These are phyloP conservation scores for Exutisphaerella laricina DNA, from an alignment of 2,329 filamentous ascomycete species.

Conservation along the genomic window DNA sequence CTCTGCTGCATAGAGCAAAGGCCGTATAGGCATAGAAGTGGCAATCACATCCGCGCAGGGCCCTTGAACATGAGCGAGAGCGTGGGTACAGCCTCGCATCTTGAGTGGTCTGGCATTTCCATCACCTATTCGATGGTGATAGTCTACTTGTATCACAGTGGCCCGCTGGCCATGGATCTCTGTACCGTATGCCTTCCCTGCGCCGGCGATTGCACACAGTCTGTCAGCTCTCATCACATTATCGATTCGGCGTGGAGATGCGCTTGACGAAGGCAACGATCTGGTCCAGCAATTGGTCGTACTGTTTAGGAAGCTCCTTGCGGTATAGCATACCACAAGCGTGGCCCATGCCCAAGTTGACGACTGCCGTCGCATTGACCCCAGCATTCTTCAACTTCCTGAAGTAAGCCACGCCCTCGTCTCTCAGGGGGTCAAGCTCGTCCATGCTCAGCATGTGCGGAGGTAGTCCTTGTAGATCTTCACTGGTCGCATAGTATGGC, in stretches of 20 bases:
- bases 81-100: too few species aligned
- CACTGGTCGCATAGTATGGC: too few species aligned
- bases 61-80: too few species aligned
- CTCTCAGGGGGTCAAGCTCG: slow-evolving; percentile 28
- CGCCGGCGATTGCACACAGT: neutral
- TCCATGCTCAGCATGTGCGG: slow-evolving; percentile 24
- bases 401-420: slow-evolving; percentile 26
- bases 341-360: slow-evolving; percentile 24
- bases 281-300: slow-evolving; percentile 17
- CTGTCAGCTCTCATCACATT: neutral
- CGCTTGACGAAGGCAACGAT: slow-evolving; percentile 17
- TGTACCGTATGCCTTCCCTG: neutral
- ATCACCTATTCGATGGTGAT: too few species aligned
- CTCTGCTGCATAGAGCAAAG: too few species aligned
- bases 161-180: neutral
- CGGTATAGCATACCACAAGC: slow-evolving; percentile 16
- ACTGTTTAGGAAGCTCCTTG: slow-evolving; percentile 7
- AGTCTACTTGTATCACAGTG: too few species aligned
- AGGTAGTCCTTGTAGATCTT: slow-evolving; percentile 12
- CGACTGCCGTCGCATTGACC: slow-evolving; percentile 16
- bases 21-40: too few species aligned
- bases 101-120: too few species aligned
- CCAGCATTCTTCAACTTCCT: slow-evolving; percentile 23
- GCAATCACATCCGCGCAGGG: too few species aligned
- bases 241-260: too few species aligned